Percentiles rank a stretch among this genome's conserved stretches.
phyloP scores from a whole-genome alignment of 139 green algal species.

The Chlamydomonas incerta region DNA sequence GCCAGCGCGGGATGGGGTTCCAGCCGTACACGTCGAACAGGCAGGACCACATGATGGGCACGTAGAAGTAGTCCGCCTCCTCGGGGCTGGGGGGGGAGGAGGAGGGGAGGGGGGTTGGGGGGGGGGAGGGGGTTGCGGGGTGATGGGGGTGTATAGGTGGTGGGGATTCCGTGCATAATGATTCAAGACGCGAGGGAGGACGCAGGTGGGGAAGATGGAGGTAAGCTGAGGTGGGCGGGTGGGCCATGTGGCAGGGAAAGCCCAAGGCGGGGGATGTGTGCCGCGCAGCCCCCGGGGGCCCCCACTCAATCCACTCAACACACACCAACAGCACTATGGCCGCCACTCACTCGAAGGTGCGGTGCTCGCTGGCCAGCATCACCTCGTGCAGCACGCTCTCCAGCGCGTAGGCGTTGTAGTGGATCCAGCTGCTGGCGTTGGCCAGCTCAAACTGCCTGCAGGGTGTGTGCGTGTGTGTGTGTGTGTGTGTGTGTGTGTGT shows the following conservation, averaged over 20 bases:
- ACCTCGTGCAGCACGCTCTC: slow-evolving; percentile 74
- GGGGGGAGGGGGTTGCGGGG: not conserved
- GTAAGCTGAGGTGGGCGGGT: too few species aligned
- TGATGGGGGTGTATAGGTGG: too few species aligned
- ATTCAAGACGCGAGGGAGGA: too few species aligned
- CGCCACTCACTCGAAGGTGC: slow-evolving; percentile 31
- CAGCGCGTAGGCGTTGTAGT: slow-evolving; percentile 51
- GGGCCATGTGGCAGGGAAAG: too few species aligned
- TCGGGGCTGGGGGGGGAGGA: slow-evolving; percentile 26
- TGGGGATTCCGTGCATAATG: too few species aligned
- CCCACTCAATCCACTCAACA: too few species aligned
- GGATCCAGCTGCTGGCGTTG: slow-evolving; percentile 43
- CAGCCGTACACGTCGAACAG: slow-evolving; percentile 57
- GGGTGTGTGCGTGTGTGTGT: too few species aligned
- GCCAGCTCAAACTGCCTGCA: slow-evolving; percentile 36
- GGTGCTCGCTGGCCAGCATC: slow-evolving; percentile 56
- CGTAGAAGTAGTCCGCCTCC: slow-evolving; percentile 76
- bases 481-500: not conserved
- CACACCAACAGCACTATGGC: too few species aligned
- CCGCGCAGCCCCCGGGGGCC: too few species aligned
- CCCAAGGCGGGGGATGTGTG: too few species aligned
- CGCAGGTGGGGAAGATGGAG: too few species aligned
- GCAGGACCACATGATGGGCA: slow-evolving; percentile 54
- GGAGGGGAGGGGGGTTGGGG: not conserved
- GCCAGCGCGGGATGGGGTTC: slow-evolving; percentile 53